A percentile compares a stretch with the other conserved stretches of the same genome.
Conservation (phyloP, 176 grass and related monocot species). For the Oryza glumipatula region DNA sequence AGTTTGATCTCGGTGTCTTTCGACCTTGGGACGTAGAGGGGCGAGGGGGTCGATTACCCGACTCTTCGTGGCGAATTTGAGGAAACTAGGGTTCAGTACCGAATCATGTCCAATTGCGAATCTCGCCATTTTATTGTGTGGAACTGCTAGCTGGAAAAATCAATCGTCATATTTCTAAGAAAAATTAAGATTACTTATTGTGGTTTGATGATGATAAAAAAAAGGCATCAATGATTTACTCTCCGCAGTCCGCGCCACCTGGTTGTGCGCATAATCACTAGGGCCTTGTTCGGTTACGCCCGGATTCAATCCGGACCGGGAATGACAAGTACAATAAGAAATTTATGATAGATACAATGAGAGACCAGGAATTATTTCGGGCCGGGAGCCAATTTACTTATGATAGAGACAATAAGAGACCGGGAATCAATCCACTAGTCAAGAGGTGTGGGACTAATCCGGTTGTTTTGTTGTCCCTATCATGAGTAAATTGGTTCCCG, state of each 20-base stretch:
- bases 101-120: background rate
- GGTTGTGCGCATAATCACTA: background rate
- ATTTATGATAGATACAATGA: too few relatives aligned
- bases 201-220: background rate
- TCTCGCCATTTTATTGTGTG: background rate
- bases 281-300: too few relatives aligned
- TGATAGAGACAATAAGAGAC: too few relatives aligned
- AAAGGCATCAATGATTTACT: background rate
- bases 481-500: too few relatives aligned
- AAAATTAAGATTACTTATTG: background rate
- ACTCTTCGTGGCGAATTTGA: constrained; percentile 22
- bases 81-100: constrained; percentile 45
- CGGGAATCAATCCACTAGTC: too few relatives aligned
- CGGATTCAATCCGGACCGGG: too few relatives aligned
- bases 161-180: background rate
- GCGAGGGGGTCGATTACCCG: background rate
- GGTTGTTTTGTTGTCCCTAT: too few relatives aligned
- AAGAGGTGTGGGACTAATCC: too few relatives aligned
- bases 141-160: background rate
- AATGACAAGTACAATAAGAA: too few relatives aligned
- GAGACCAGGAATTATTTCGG: too few relatives aligned
- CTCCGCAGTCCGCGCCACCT: background rate
- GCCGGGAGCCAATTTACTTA: too few relatives aligned
- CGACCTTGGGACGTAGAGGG: background rate
- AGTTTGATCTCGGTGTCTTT: constrained; percentile 31